Percentiles rank a stretch among this genome's conserved stretches.
phyloP scores from a whole-genome alignment of 768 basidiomycete genomes.

The Termitomyces sp. region DNA sequence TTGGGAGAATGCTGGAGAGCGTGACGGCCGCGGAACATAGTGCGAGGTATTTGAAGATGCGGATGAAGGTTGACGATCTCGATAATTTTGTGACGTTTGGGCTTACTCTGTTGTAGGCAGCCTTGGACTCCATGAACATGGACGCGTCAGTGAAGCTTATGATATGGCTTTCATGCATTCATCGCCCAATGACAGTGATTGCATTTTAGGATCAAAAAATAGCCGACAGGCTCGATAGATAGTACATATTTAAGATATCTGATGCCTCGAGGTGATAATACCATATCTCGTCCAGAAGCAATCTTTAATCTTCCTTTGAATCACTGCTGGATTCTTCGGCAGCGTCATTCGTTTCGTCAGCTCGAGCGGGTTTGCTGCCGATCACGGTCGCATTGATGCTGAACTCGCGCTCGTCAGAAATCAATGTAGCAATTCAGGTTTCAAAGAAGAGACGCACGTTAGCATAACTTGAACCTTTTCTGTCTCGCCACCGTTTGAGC shows the following conservation, averaged over 20 bases:
- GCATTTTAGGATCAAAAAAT: not conserved
- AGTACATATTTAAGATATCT: not conserved
- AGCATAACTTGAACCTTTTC: constrained; percentile 71
- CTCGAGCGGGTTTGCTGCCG: constrained; percentile 55
- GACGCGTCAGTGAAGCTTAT: not conserved
- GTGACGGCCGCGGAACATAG: constrained; percentile 26
- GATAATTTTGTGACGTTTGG: not conserved
- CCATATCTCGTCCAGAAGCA: not conserved
- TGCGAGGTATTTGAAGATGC: constrained; percentile 16
- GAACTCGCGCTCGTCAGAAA: not conserved
- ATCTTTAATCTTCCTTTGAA: constrained; percentile 11
- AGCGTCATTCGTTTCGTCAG: constrained; percentile 27
- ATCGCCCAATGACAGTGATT: not conserved
- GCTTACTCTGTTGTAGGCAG: not conserved
- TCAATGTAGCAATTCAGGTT: not conserved
- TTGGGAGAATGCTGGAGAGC: constrained; percentile 27
- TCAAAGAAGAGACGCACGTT: constrained; percentile 41
- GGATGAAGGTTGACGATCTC: constrained; percentile 8
- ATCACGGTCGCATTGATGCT: constrained; percentile 76
- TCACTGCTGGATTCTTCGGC: constrained; percentile 21
- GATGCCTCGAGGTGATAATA: not conserved
- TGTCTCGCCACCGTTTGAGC: constrained; percentile 41
- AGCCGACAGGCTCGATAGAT: not conserved
- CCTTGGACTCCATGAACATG: constrained; percentile 9
- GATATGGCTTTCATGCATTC: not conserved